Base-by-base conservation (phyloP, 805 yeast species). In the Saturnispora ahearnii region DNA sequence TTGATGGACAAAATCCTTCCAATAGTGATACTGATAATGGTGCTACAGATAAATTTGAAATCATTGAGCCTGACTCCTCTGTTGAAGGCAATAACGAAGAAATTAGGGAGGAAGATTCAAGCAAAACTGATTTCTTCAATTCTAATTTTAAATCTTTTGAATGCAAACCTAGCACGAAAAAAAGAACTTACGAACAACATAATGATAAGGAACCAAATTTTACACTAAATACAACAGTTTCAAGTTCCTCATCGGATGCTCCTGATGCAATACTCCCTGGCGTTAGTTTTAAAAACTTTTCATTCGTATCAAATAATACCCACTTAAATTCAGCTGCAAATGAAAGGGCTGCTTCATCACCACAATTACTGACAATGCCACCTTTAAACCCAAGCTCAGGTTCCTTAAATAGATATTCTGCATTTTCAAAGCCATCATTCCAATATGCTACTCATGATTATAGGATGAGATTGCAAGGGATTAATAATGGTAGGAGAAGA, bases 381-480 rank as follows among this genome's bases (percentile, higher is more conserved):
- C 43, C 54, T 2, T 47, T 59, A 53, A 62, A 64, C 48, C 68
- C 67, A 11, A 43, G 45, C 7, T 40, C 45, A 24, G 65, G 61
- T 2, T 61, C 68, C 4, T 41, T 63, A 22, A 60, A 64, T 53
- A 55, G 48, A 44, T 62, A 62, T 43, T 55, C 56, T 5, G 42
- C 46, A 29, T 50, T 57, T 3, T 51, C 58, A 26, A 55, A 53
- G 44, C 48, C 49, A 5, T 55, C 73, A 3, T 76, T 78, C 59
- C 78, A 74, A 45, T 80, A 80, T 58, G 69, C 79, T 58, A 73
- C 80, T 1, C 79, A 74, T 53, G 76, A 73, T 44, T 77, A 76
- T 54, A 68, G 87, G 59, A 59, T 77, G 45, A 67, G 80, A 53
- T 60, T 81, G 29, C 72, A 74, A 5, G 67, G 63, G 33, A 57